Conservation (phyloP, 2,329 filamentous ascomycete genomes). For the Colletotrichum eremochloae region DNA sequence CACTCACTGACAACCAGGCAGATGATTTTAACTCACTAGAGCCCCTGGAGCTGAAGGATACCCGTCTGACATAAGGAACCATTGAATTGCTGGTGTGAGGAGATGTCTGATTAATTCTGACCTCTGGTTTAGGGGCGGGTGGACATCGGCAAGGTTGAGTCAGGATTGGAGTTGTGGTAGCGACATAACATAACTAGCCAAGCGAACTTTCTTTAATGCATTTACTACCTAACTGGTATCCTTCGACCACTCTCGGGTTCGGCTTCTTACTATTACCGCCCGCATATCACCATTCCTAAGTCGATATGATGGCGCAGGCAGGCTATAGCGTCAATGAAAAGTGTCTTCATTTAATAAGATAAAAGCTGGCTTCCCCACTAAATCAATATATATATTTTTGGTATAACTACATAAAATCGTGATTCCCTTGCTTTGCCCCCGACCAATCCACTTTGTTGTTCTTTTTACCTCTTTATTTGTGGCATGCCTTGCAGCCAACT, state of each 20-base stretch:
- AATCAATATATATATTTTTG: constrained; percentile 23
- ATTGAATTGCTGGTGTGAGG: neutral
- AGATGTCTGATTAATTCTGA: neutral
- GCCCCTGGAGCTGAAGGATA: too few relatives aligned
- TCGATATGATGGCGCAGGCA: neutral
- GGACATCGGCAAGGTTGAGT: neutral
- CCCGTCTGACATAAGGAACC: too few relatives aligned
- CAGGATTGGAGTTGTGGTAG: neutral
- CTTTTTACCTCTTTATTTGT: neutral
- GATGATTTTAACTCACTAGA: too few relatives aligned
- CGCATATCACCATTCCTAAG: neutral
- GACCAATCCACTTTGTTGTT: neutral
- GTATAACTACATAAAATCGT: constrained; percentile 38
- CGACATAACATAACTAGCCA: neutral
- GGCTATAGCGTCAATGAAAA: neutral
- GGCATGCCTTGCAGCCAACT: neutral
- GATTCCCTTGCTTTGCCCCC: neutral
- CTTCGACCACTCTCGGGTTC: too few relatives aligned
- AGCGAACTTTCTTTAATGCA: neutral
- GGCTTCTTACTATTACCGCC: neutral
- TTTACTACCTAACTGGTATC: too few relatives aligned
- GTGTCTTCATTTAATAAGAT: neutral
- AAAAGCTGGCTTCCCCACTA: constrained; percentile 1
- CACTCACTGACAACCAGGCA: too few relatives aligned
- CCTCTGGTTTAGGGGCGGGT: neutral